These are phyloP conservation scores for Cyberlindnera japonica DNA, from an alignment of 805 yeast genomes.

Conservation along the genomic window DNA sequence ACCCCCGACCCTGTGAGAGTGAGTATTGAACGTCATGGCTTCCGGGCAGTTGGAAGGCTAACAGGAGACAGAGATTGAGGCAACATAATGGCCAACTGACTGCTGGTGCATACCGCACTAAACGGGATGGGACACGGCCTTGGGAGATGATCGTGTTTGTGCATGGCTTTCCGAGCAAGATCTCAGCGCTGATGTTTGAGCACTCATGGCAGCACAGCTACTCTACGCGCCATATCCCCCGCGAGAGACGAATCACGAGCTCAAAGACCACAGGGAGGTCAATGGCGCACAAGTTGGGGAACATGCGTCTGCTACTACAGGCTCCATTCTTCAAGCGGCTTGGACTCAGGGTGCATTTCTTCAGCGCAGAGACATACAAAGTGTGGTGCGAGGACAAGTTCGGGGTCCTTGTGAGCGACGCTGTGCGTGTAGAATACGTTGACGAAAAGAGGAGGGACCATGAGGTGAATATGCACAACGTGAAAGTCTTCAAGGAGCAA, in stretches of 20 bases:
- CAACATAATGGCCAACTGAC: conserved; percentile 74
- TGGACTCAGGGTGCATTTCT: conserved; percentile 45
- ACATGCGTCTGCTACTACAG: conserved; percentile 40
- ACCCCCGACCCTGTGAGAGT: conserved; percentile 68
- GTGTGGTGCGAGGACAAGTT: conserved; percentile 24
- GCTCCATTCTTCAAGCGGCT: conserved; percentile 42
- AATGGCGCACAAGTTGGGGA: conserved; percentile 45
- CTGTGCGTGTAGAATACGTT: conserved; percentile 6
- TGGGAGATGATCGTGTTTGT: conserved; percentile 68
- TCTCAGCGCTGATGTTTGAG: conserved; percentile 74
- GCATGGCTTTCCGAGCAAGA: conserved; percentile 66
- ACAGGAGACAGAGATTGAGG: conserved; percentile 43
- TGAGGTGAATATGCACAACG: conserved; percentile 25
- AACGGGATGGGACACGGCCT: conserved; percentile 54
- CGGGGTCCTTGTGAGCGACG: conserved; percentile 10
- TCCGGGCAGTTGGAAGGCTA: conserved; percentile 1
- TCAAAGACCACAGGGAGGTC: conserved; percentile 37
- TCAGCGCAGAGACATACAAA: conserved; percentile 30
- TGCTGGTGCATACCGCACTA: conserved; percentile 74
- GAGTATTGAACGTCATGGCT: conserved; percentile 9
- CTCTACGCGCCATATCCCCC: conserved; percentile 55
- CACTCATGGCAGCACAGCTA: conserved; percentile 81
- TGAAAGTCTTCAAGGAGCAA: conserved; percentile 26
- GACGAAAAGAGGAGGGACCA: conserved; percentile 9
- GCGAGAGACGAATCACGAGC: conserved; percentile 36